Evolutionary conservation across 371 early-diverging fungal species (phyloP).

Genomic region (Dentiscutata heterogama): DNA sequence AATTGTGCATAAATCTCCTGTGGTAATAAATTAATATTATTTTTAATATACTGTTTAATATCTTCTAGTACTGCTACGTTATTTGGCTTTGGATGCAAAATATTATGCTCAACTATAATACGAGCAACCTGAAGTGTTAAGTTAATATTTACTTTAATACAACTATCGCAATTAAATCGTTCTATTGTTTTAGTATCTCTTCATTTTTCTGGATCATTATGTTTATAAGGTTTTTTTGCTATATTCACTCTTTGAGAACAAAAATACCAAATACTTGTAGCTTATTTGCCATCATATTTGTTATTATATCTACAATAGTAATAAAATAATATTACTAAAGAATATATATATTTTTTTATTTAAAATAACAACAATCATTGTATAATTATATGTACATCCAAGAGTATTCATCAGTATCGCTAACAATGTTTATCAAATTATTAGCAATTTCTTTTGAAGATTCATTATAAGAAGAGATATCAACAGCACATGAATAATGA

Average conservation of each 20-base stretch:
- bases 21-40: background rate
- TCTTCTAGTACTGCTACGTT: background rate
- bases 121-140: background rate
- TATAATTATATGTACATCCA: background rate
- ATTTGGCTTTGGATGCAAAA: background rate
- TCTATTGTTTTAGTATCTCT: background rate
- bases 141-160: background rate
- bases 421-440: background rate
- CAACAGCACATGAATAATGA: background rate
- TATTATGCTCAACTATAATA: background rate
- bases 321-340: no score
- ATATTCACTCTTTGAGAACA: background rate
- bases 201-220: background rate
- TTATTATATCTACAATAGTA: no score
- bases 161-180: background rate
- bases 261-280: background rate
- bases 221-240: background rate
- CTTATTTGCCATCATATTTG: no score
- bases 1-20: background rate
- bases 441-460: background rate
- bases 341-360: background rate
- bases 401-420: background rate
- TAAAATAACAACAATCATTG: background rate
- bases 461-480: background rate
- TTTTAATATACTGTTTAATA: background rate